Base-by-base conservation (phyloP, 176 grass and related monocot species). In the Poa pratensis region DNA sequence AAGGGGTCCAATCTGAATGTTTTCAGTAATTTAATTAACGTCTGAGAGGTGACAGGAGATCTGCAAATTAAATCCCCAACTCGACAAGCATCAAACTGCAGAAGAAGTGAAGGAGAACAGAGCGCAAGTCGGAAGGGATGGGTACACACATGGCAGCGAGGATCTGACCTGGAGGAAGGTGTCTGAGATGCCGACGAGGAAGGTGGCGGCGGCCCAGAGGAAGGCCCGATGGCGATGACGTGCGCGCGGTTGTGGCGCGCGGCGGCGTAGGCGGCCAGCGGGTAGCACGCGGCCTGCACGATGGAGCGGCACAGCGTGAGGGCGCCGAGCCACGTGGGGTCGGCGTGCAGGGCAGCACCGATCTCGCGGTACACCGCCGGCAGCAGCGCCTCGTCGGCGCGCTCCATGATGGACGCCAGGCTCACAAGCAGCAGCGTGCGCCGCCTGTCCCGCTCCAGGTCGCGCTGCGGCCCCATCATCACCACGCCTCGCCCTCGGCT, bases 291-390 rank as follows among this genome's bases (percentile, higher is more conserved):
- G 75, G 93, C 91, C 89, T 95, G 96, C 59, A 98, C 93, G 75
- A 92, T 75, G 88, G 93, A 94, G 69, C 93, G 91, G 79, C 73
- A 92, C 13, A 98, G 87, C 54, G 96, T 92, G 77, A 98, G 87
- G 23, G 88, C 66, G 5, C 93, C 96, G 30, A 98, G 96, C 46
- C 81, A 88, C 42, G 86, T 90, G 14, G 96, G 96, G 0, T 94
- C 85, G 51, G 93, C 65, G 78, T 89, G 74, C 58, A 98, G 88
- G 60, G 91, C 86, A 10, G 80, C 81, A 60, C 96, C 93, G 12
- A 98, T 90, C 81, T 96, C 96, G 24, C 84, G 92, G 91, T 98
- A 98, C 86, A 96, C 96, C 30, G 93, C 86, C 66, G 96, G 93
- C 4, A 98, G 89, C 20, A 98, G 86, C 9, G 91, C 93, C 89